Base-by-base conservation (phyloP, 805 yeast species). In the Cyberlindnera xishuangbannaensis region DNA sequence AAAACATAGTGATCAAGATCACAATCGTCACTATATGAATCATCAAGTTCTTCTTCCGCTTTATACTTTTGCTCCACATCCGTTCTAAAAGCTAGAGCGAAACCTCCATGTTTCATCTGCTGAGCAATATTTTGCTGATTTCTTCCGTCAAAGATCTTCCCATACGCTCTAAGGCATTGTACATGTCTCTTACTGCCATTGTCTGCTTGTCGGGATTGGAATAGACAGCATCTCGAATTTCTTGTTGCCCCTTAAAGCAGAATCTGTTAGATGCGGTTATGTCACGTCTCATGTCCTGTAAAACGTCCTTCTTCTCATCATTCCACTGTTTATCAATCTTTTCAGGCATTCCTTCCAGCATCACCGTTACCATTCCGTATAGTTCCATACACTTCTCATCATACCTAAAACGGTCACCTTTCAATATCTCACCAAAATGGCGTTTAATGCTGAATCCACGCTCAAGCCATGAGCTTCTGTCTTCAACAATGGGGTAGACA, bases 401-500 rank as follows among this genome's bases (percentile, higher is more conserved):
- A 30, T 42, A 48, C 7, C 39, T 29, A 18, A 53, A 47, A 3
- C 30, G 34, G 44, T 50, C 36, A 2, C 36, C 41, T 8, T 29
- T 24, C 31, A 68, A 62, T 8, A 51, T 37, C 21, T 52, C 53
- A 2, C 70, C 71, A 53, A 69, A 71, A 2, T 66, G 43, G 25
- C 71, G 45, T 5, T 47, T 27, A 57, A 70, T 62, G 17, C 55
- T 42, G 34, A 65, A 60, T 0, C 73, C 73, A 16, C 45, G 42
- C 7, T 30, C 33, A 7, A 11, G 9, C 72, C 71, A 69, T 0
- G 57, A 44, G 1, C 40, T 23, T 7, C 25, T 29, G 2, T 62
- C 55, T 23, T 55, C 64, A n/a, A 56, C 57, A 29, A 68, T 62
- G 0, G 75, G 75, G 30, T 56, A 67, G 1, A 70, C 70, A 30